Evolutionary conservation across 73 alveolate species (phyloP).

Genomic region (Paramecium sonneborni): DNA sequence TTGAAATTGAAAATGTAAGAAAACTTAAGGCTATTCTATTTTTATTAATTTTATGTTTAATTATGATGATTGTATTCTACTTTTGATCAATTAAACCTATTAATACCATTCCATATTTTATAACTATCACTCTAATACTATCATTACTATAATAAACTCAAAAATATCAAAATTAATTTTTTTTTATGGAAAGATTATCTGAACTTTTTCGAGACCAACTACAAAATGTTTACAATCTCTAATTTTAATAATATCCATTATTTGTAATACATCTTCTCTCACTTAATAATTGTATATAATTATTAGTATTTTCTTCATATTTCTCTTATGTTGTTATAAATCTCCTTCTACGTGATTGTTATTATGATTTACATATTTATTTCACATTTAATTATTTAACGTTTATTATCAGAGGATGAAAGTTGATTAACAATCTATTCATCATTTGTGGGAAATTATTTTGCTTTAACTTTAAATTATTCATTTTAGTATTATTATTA

Average conservation of each 20-base stretch:
- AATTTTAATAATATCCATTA: neutral
- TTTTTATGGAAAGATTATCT: neutral
- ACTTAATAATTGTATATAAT: neutral
- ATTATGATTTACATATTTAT: neutral
- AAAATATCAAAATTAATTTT: neutral
- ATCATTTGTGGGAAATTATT: neutral
- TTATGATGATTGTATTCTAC: slow-evolving; percentile 30
- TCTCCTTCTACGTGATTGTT: neutral
- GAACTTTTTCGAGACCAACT: slow-evolving; percentile 37
- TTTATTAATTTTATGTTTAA: neutral
- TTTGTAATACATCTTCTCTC: neutral
- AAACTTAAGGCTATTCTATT: neutral
- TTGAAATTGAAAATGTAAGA: neutral
- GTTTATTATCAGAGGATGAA: neutral
- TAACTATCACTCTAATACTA: neutral
- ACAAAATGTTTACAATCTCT: neutral
- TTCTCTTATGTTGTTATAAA: neutral
- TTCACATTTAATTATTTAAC: neutral
- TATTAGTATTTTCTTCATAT: neutral
- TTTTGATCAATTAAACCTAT: neutral
- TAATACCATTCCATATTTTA: neutral
- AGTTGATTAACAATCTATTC: neutral
- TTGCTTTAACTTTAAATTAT: neutral
- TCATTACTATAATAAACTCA: neutral
- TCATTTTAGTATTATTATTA: neutral